Evolutionary conservation across 352 stramenopile species (phyloP).

Genomic region (Elongisporangium undulatum): DNA sequence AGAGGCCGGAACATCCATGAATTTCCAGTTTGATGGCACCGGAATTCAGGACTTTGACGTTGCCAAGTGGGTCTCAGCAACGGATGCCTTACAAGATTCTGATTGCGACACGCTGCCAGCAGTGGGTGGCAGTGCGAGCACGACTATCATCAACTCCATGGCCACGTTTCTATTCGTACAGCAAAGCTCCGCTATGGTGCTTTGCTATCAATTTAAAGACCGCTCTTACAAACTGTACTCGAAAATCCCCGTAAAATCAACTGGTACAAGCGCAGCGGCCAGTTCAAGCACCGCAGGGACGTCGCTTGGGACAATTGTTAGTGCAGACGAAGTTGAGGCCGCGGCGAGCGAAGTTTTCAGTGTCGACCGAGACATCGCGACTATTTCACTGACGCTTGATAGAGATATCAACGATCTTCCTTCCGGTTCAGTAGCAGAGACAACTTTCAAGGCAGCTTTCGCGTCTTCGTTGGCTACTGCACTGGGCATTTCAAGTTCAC

Average conservation of each 20-base stretch:
- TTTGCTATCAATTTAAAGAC: constrained; percentile 61
- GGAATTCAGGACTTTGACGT: constrained; percentile 58
- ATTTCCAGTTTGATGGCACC: constrained; percentile 52
- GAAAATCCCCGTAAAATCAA: constrained; percentile 19
- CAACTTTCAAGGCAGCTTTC: constrained; percentile 44
- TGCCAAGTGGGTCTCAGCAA: constrained; percentile 45
- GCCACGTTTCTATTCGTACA: constrained; percentile 44
- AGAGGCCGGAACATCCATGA: constrained; percentile 34
- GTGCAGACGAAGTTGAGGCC: constrained; percentile 23
- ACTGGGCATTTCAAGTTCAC: constrained; percentile 38
- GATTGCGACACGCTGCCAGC: constrained; percentile 35
- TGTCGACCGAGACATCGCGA: constrained; percentile 43
- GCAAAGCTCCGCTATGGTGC: constrained; percentile 25
- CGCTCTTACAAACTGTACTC: constrained; percentile 52
- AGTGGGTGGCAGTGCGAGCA: constrained; percentile 29
- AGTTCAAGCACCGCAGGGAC: background rate
- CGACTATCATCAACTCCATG: constrained; percentile 27
- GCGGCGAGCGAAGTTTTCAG: constrained; percentile 27
- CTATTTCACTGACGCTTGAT: constrained; percentile 43
- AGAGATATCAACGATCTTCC: constrained; percentile 58
- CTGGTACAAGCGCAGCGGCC: background rate
- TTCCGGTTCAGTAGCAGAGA: constrained; percentile 39
- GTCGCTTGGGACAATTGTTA: background rate
- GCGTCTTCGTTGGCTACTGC: constrained; percentile 23
- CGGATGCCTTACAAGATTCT: constrained; percentile 16